These are phyloP conservation scores for Gentiana macrophylla DNA, from an alignment of 257 asterid species.

Conservation along the genomic window DNA sequence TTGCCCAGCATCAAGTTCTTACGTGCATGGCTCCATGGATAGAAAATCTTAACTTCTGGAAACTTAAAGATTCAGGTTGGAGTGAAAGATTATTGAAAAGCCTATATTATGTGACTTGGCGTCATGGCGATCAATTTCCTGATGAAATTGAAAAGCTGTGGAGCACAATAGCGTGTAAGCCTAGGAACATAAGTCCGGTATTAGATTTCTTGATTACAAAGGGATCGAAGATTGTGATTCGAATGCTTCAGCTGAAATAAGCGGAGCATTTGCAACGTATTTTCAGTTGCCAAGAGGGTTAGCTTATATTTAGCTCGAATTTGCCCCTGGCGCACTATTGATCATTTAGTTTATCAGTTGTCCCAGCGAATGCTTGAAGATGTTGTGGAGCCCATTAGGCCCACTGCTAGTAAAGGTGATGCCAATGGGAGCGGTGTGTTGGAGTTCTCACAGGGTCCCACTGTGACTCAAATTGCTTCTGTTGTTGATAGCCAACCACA, in stretches of 20 bases:
- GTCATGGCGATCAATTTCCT: slow-evolving; percentile 99
- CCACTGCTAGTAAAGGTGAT: slow-evolving; percentile 61
- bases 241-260: slow-evolving; percentile 94
- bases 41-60: slow-evolving; percentile 97
- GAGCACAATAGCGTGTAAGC: slow-evolving; percentile 99
- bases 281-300: slow-evolving; percentile 96
- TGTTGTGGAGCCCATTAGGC: slow-evolving; percentile 64
- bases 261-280: slow-evolving; percentile 98
- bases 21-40: slow-evolving; percentile 99
- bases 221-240: slow-evolving; percentile 99
- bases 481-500: slow-evolving; percentile 87
- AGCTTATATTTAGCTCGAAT: slow-evolving; percentile 94
- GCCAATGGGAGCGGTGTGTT: slow-evolving; percentile 54
- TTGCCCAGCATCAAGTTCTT: slow-evolving; percentile 97
- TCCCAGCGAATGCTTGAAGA: slow-evolving; percentile 99
- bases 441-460: slow-evolving; percentile 92
- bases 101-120: slow-evolving; percentile 94
- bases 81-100: slow-evolving; percentile 90
- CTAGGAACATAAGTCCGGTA: slow-evolving; percentile 92
- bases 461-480: slow-evolving; percentile 68
- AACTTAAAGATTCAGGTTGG: slow-evolving; percentile 96
- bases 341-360: slow-evolving; percentile 96
- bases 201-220: slow-evolving; percentile 92
- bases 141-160: slow-evolving; percentile 98
- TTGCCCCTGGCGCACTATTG: slow-evolving; percentile 96